phyloP scores from a whole-genome alignment of 1,139 yeast genomes.

The Lodderomyces theae region DNA sequence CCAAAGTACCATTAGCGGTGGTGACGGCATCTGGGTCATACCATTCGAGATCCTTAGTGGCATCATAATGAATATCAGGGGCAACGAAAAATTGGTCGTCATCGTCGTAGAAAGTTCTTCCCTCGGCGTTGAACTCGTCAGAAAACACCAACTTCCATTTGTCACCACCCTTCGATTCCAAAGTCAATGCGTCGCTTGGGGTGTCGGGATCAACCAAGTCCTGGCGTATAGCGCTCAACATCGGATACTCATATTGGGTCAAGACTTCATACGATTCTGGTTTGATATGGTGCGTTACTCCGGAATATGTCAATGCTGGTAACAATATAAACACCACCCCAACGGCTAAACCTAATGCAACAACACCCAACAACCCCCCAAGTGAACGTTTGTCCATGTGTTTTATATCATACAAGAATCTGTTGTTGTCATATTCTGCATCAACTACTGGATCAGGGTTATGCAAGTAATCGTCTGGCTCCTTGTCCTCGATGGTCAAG shows the following conservation, averaged over 20 bases:
- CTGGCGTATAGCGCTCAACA: slow-evolving; percentile 60
- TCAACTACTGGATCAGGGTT: slow-evolving; percentile 92
- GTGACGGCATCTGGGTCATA: slow-evolving; percentile 79
- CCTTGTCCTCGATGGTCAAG: slow-evolving; percentile 81
- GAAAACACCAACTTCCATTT: slow-evolving; percentile 71
- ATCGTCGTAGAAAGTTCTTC: slow-evolving; percentile 77
- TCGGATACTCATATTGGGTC: slow-evolving; percentile 58
- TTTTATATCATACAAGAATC: slow-evolving; percentile 59
- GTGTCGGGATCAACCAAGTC: slow-evolving; percentile 75
- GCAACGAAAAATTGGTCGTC: slow-evolving; percentile 86
- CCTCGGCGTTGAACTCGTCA: slow-evolving; percentile 81
- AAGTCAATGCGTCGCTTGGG: slow-evolving; percentile 52
- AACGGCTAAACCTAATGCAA: slow-evolving; percentile 54
- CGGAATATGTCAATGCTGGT: slow-evolving; percentile 77
- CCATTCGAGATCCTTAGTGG: slow-evolving; percentile 85
- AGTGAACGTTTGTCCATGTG: slow-evolving; percentile 58
- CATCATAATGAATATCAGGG: slow-evolving; percentile 72
- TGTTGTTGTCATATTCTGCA: slow-evolving; percentile 69
- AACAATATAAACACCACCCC: slow-evolving; percentile 62
- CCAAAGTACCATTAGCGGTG: slow-evolving; percentile 66
- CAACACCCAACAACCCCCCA: slow-evolving; percentile 59
- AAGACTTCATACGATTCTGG: slow-evolving; percentile 45
- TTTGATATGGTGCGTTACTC: slow-evolving; percentile 41
- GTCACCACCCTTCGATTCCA: slow-evolving; percentile 51
- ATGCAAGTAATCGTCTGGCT: slow-evolving; percentile 87